Conservation (phyloP, 179 eudicot species). For the Amaranthus tricolor region DNA sequence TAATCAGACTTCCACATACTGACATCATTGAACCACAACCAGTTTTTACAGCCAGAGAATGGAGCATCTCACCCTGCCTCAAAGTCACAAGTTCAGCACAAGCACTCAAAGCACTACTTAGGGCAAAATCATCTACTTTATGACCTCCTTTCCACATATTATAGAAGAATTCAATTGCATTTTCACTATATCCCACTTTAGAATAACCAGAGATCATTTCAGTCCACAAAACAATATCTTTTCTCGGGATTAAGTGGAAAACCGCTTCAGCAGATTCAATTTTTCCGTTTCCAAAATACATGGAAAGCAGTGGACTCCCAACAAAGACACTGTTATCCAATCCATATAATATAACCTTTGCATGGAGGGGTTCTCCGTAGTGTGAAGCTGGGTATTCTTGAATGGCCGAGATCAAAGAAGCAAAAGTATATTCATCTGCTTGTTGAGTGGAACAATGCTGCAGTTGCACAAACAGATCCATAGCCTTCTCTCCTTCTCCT, state of each 20-base stretch:
- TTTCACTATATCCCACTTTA: slow-evolving; percentile 51
- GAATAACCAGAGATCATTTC: slow-evolving; percentile 77
- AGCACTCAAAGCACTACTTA: slow-evolving; percentile 67
- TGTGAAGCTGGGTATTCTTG: slow-evolving; percentile 37
- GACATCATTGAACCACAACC: slow-evolving; percentile 55
- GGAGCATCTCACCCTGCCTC: slow-evolving; percentile 72
- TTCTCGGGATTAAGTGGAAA: slow-evolving; percentile 42
- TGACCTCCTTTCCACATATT: slow-evolving; percentile 60
- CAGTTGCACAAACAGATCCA: slow-evolving; percentile 51
- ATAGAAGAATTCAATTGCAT: slow-evolving; percentile 50
- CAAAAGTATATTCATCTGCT: slow-evolving; percentile 85
- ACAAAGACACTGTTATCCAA: slow-evolving; percentile 51
- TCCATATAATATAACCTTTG: slow-evolving; percentile 52
- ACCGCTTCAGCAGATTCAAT: slow-evolving; percentile 50
- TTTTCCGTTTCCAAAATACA: slow-evolving; percentile 67
- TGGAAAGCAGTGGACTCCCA: slow-evolving; percentile 62
- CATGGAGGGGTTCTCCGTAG: slow-evolving; percentile 71
- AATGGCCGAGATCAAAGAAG: slow-evolving; percentile 59
- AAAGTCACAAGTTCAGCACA: slow-evolving; percentile 75
- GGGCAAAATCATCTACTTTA: slow-evolving; percentile 57
- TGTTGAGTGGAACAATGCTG: slow-evolving; percentile 28
- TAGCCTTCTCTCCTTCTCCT: slow-evolving; percentile 59
- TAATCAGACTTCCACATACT: slow-evolving; percentile 77
- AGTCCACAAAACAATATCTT: slow-evolving; percentile 81
- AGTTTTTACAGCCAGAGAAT: slow-evolving; percentile 53